These are phyloP conservation scores for Trifolium subterraneum DNA, from an alignment of 306 rosid species.

Conservation along the genomic window DNA sequence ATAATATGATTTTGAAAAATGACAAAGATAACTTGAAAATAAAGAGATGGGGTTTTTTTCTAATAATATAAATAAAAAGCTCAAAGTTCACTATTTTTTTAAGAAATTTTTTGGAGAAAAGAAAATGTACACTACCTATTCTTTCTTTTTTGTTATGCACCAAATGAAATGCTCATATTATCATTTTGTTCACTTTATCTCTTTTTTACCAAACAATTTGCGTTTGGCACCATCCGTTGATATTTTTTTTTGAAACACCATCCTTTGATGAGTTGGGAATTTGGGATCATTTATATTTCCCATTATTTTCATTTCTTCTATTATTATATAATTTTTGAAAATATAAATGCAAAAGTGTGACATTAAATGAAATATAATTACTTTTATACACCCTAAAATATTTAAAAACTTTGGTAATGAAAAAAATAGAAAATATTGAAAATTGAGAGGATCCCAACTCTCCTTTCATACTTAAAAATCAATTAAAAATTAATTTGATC, in stretches of 20 bases:
- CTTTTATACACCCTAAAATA: too few relatives aligned
- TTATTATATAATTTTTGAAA: too few relatives aligned
- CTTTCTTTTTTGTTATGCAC: slow-evolving; percentile 2
- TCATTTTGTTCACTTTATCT: slow-evolving; percentile 9
- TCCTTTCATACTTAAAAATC: too few relatives aligned
- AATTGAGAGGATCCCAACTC: too few relatives aligned
- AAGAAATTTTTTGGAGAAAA: neutral
- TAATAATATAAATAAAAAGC: neutral
- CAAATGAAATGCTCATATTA: neutral
- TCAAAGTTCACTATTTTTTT: neutral
- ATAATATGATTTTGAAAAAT: neutral
- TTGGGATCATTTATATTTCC: too few relatives aligned
- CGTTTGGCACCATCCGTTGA: neutral
- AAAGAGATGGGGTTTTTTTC: neutral
- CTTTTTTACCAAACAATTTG: neutral
- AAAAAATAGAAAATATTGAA: too few relatives aligned
- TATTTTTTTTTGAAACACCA: too few relatives aligned
- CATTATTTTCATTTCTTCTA: too few relatives aligned
- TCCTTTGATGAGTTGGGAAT: too few relatives aligned
- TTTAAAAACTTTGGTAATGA: too few relatives aligned
- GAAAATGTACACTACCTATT: neutral
- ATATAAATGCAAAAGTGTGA: too few relatives aligned
- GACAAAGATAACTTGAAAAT: neutral
- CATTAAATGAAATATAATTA: too few relatives aligned
- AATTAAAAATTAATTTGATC: neutral